Base-by-base conservation (phyloP, 495 filamentous ascomycete species). In the Hypoxylon trugodes region DNA sequence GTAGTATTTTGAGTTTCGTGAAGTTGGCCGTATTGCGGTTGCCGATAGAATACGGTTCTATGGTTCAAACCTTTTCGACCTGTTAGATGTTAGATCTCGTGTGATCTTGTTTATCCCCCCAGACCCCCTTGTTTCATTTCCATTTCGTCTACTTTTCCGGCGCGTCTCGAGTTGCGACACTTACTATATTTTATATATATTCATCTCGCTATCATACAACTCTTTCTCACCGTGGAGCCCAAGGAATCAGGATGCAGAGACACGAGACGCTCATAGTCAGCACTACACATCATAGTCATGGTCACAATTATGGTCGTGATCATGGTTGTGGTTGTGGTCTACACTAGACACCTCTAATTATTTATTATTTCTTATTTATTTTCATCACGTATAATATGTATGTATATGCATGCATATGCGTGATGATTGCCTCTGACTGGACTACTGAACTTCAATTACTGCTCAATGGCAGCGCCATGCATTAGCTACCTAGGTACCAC, bases 61-160 rank as follows among this genome's bases (percentile, higher is more conserved):
- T 5, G 5, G 10, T 30, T 30, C 5, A 10, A 50, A 43, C 59
- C 43, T 56, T 45, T 49, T 43, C 35, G 18, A 50, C 56, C 46
- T 22, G 15, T 42, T 41, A 47, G 48, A 48, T 16, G 18, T 18
- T 12, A 12, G 43, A 7, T n/a, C 13, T n/a, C 16, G 30, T 15
- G 24, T 46, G 4, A 45, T 53, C n/a, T 37, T 35, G 28, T 52
- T 53, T 49, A 51, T 43, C 32, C 43, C 32, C 43, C 35, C 28
- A 35, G 48, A 41, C 48, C 52, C 26, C 46, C 16, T 59, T 59
- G 47, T 65, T 65, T 65, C 54, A 53, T 37, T 59, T 53, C 5
- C 32, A 58, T 58, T 21, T 59, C 41, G 33, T 37, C 25, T 65
- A 28, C 37, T 49, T 32, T 52, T 19, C 25, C 35, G 26, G 21